A percentile compares a stretch with the other conserved stretches of the same genome.
Conservation (phyloP, 768 basidiomycete species). For the Trametes villosa region DNA sequence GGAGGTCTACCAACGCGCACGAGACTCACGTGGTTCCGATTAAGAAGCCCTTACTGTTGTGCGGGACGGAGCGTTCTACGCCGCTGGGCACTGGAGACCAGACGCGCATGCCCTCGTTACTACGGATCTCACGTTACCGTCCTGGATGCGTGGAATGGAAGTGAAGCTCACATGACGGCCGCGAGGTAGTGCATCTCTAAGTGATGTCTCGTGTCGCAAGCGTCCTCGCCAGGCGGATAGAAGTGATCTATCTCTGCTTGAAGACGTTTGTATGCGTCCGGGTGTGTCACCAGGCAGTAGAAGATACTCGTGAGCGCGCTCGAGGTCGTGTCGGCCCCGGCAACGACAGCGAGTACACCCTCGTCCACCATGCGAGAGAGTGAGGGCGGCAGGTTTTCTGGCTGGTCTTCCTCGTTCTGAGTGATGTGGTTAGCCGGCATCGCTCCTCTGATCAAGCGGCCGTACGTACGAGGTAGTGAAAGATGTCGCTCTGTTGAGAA, state of each 20-base stretch:
- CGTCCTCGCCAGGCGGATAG: slow-evolving; percentile 28
- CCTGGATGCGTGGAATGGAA: too few species aligned
- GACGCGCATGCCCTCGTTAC: slow-evolving; percentile 51
- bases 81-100: slow-evolving; percentile 46
- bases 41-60: slow-evolving; percentile 36
- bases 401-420: slow-evolving; percentile 24
- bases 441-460: not conserved
- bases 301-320: slow-evolving; percentile 30
- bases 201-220: slow-evolving; percentile 9
- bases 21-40: slow-evolving; percentile 38
- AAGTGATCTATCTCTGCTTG: slow-evolving; percentile 31
- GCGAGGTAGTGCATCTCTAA: slow-evolving; percentile 16
- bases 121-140: slow-evolving; percentile 20
- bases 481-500: slow-evolving; percentile 45
- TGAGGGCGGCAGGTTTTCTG: slow-evolving; percentile 4
- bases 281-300: slow-evolving; percentile 28
- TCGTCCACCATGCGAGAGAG: slow-evolving; percentile 14
- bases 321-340: slow-evolving; percentile 37
- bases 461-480: slow-evolving; percentile 45
- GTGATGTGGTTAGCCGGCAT: not conserved
- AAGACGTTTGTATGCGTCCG: slow-evolving; percentile 20
- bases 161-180: slow-evolving; percentile 20
- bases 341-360: slow-evolving; percentile 31
- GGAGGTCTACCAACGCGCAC: too few species aligned
- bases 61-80: slow-evolving; percentile 41